Evolutionary conservation across 805 yeast genomes (phyloP).

Genomic region (Candida michaelii): DNA sequence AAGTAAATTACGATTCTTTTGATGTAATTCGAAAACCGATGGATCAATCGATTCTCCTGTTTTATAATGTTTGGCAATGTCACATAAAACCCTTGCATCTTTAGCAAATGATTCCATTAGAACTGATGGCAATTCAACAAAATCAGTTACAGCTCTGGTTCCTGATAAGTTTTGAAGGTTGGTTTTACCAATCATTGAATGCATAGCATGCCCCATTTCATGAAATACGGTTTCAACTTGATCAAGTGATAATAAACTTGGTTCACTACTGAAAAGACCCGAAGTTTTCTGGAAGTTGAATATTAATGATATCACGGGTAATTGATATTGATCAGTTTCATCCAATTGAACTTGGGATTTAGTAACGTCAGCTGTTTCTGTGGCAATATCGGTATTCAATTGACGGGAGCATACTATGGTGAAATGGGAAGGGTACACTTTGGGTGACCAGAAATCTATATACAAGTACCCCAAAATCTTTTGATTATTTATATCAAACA

Average conservation of each 20-base stretch:
- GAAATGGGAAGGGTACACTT: conserved; percentile 88
- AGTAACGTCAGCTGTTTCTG: conserved; percentile 25
- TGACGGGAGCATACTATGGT: conserved; percentile 93
- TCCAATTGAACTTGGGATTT: conserved; percentile 31
- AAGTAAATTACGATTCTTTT: conserved; percentile 51
- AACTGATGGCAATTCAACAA: conserved; percentile 96
- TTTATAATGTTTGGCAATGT: conserved; percentile 69
- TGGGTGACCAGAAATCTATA: conserved; percentile 80
- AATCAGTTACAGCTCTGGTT: conserved; percentile 92
- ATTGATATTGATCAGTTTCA: conserved; percentile 59
- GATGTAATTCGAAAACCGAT: conserved; percentile 49
- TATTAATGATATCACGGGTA: conserved; percentile 86
- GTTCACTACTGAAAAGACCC: conserved; percentile 16
- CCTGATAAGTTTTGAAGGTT: conserved; percentile 89
- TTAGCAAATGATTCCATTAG: conserved; percentile 91
- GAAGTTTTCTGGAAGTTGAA: conserved; percentile 65
- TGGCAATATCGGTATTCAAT: conserved; percentile 51
- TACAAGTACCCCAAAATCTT: conserved; percentile 75
- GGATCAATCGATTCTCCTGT: conserved; percentile 63
- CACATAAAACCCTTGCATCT: conserved; percentile 69
- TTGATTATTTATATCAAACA: conserved; percentile 55
- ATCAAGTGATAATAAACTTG: conserved; percentile 62
- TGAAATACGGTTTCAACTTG: conserved; percentile 95
- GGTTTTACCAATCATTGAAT: conserved; percentile 93
- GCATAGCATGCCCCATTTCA: conserved; percentile 99